phyloP scores from a whole-genome alignment of 2,329 filamentous ascomycete genomes.

The Coniochaeta sp. region DNA sequence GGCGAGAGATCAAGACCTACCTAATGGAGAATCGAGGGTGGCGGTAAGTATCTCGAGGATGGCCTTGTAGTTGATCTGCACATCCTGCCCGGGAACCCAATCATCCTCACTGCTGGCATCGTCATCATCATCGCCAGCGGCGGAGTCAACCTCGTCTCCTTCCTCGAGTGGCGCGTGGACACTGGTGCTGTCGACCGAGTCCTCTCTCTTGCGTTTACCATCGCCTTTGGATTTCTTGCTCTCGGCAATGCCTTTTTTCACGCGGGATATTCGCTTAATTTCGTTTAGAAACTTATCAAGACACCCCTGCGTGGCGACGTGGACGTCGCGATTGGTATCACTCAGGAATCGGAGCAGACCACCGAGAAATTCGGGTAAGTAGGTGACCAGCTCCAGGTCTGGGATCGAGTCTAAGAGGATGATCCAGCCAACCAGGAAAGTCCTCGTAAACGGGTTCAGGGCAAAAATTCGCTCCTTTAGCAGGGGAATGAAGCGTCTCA shows the following conservation, averaged over 20 bases:
- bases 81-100: conserved; percentile 96
- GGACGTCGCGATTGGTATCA: conserved; percentile 88
- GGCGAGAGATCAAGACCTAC: conserved; percentile 33
- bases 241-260: conserved; percentile 88
- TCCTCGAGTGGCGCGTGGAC: conserved; percentile 49
- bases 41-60: conserved; percentile 88
- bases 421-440: conserved; percentile 94
- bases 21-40: conserved; percentile 75
- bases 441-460: conserved; percentile 88
- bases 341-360: conserved; percentile 88
- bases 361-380: conserved; percentile 82
- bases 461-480: conserved; percentile 92
- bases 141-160: conserved; percentile 51
- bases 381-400: conserved; percentile 88
- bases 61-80: conserved; percentile 85
- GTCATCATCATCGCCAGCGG: conserved; percentile 48
- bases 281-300: conserved; percentile 86
- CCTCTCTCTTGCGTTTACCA: conserved; percentile 60
- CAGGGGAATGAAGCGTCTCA: conserved; percentile 83
- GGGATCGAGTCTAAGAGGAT: conserved; percentile 92
- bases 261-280: conserved; percentile 86
- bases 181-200: conserved; percentile 61
- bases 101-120: conserved; percentile 71
- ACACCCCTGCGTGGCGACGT: conserved; percentile 81
- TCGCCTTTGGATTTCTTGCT: conserved; percentile 66